Evolutionary conservation across 2,329 filamentous ascomycete genomes (phyloP).

Genomic region (Penicillium italicum): DNA sequence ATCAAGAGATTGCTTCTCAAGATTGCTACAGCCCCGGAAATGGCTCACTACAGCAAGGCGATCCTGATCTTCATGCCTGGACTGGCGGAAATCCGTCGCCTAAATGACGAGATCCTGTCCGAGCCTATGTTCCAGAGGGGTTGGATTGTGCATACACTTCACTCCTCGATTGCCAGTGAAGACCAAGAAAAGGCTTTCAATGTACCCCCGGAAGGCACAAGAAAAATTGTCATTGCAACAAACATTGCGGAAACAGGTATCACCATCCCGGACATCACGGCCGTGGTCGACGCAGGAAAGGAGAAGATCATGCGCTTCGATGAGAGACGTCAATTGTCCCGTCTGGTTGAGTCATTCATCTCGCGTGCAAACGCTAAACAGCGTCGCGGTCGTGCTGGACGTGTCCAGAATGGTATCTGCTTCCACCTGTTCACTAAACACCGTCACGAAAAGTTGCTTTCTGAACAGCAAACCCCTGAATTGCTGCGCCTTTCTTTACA

Average conservation of each 20-base stretch:
- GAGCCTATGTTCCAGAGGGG: slow-evolving; percentile 69
- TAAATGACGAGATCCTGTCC: slow-evolving; percentile 80
- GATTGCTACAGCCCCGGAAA: slow-evolving; percentile 66
- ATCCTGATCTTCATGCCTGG: slow-evolving; percentile 94
- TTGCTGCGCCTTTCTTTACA: slow-evolving; percentile 92
- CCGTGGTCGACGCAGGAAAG: slow-evolving; percentile 93
- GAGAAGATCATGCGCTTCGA: slow-evolving; percentile 96
- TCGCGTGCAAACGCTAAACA: slow-evolving; percentile 95
- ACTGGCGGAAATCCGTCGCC: slow-evolving; percentile 82
- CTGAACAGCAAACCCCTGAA: slow-evolving; percentile 91
- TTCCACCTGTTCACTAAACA: slow-evolving; percentile 94
- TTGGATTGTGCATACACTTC: slow-evolving; percentile 86
- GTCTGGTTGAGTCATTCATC: slow-evolving; percentile 90
- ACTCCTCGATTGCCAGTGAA: slow-evolving; percentile 92
- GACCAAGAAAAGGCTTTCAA: slow-evolving; percentile 93
- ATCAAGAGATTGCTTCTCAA: slow-evolving; percentile 73
- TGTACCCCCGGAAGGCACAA: slow-evolving; percentile 72
- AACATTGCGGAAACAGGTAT: slow-evolving; percentile 99
- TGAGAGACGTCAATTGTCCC: slow-evolving; percentile 83
- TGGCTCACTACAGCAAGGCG: slow-evolving; percentile 75
- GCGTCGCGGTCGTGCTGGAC: slow-evolving; percentile 84
- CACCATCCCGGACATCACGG: slow-evolving; percentile 96
- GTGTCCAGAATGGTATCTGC: slow-evolving; percentile 91
- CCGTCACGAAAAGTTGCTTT: slow-evolving; percentile 77
- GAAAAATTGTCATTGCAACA: slow-evolving; percentile 94